A percentile compares a stretch with the other conserved stretches of the same genome.
Conservation (phyloP, 192 early-diverging fungal species). For the Entomortierella parvispora region DNA sequence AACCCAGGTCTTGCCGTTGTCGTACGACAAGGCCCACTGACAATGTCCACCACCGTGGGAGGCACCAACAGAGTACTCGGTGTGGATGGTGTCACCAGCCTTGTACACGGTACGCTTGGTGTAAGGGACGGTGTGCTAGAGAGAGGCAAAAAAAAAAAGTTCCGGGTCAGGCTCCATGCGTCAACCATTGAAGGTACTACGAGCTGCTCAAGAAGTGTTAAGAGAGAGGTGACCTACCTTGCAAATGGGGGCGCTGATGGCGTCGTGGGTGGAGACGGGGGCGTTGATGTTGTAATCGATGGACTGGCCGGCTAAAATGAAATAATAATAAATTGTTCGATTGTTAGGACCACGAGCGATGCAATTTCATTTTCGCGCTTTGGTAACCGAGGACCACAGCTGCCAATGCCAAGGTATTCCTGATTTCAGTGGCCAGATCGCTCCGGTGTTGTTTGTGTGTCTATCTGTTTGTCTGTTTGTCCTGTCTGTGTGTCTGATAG, state of each 20-base stretch:
- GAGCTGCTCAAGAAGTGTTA: background rate
- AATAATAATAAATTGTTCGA: background rate
- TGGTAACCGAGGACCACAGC: too few relatives aligned
- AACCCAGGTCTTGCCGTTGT: conserved; percentile 71
- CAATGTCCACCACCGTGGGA: conserved; percentile 75
- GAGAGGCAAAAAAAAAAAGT: background rate
- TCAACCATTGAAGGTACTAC: too few relatives aligned
- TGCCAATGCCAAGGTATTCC: too few relatives aligned
- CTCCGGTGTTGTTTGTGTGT: too few relatives aligned
- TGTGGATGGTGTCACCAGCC: conserved; percentile 63
- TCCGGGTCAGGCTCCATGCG: background rate
- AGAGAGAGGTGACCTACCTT: conserved; percentile 22
- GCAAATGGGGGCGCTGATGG: conserved; percentile 54
- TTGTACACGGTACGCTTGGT: conserved; percentile 47
- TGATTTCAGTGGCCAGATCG: too few relatives aligned
- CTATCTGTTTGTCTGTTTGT: too few relatives aligned
- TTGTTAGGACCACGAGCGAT: background rate
- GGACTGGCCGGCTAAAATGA: conserved; percentile 32
- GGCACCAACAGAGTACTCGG: conserved; percentile 63
- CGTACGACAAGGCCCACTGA: conserved; percentile 72
- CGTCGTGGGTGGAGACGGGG: conserved; percentile 47
- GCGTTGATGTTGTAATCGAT: conserved; percentile 60
- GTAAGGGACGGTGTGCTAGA: conserved; percentile 54
- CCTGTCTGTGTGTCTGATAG: too few relatives aligned
- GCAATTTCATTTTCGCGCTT: too few relatives aligned